Conservation (phyloP, 345 rosid genomes). For the Lumnitzera littorea region DNA sequence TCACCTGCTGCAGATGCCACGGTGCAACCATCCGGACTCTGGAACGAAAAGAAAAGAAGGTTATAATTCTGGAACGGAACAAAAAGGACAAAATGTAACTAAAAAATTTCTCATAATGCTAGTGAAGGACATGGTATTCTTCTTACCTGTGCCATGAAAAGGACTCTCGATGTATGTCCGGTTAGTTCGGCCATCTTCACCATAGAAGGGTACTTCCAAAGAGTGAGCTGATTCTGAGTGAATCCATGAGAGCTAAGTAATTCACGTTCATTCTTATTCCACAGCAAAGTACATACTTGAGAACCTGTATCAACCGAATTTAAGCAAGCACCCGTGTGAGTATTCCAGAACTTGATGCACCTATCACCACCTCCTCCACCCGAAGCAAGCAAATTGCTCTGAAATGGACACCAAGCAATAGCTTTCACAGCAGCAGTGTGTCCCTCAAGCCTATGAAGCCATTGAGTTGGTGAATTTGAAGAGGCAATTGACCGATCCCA, state of each 20-base stretch:
- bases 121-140: not conserved
- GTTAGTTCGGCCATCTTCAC: conserved; percentile 34
- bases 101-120: too few relatives aligned
- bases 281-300: conserved; percentile 35
- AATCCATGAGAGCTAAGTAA: conserved; percentile 43
- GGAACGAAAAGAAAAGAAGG: not conserved
- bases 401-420: conserved; percentile 43
- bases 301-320: conserved; percentile 40
- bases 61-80: too few relatives aligned
- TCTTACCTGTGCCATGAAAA: conserved; percentile 36
- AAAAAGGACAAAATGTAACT: too few relatives aligned
- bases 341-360: conserved; percentile 35
- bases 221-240: conserved; percentile 31
- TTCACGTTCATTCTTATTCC: conserved; percentile 39
- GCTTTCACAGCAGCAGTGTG: conserved; percentile 40
- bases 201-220: conserved; percentile 46
- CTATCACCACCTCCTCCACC: conserved; percentile 41
- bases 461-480: conserved; percentile 26
- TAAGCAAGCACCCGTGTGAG: conserved; percentile 39
- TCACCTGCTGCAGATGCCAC: conserved; percentile 81
- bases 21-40: conserved; percentile 71
- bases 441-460: conserved; percentile 36
- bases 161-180: conserved; percentile 41
- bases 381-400: conserved; percentile 31
- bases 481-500: conserved; percentile 32